Evolutionary conservation across 805 yeast species (phyloP).

Genomic region (Myxozyma nipponensis): DNA sequence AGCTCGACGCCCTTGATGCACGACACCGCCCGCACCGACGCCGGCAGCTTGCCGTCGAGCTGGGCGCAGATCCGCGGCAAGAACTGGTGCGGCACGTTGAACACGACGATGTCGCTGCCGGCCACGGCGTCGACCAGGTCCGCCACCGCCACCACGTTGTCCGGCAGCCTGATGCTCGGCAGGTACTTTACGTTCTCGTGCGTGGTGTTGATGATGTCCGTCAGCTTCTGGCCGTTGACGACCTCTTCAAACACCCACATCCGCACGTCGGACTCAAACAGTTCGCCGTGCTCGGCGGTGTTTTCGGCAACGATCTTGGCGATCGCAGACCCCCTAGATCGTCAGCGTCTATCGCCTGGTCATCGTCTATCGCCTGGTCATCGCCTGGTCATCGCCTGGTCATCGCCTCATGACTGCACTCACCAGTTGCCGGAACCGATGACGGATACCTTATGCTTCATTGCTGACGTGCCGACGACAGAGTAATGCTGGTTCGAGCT

Average conservation of each 20-base stretch:
- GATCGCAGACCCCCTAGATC: conserved; percentile 76
- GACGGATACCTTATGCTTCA: conserved; percentile 50
- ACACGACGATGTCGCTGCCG: conserved; percentile 81
- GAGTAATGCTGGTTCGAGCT: too few species aligned
- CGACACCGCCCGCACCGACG: conserved; percentile 79
- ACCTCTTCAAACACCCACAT: conserved; percentile 98
- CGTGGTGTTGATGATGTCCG: conserved; percentile 82
- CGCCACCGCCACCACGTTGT: conserved; percentile 85
- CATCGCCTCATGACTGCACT: conserved; percentile 5
- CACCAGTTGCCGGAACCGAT: conserved; percentile 95
- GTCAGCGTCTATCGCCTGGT: too few species aligned
- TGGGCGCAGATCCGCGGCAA: conserved; percentile 71
- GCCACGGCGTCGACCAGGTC: conserved; percentile 69
- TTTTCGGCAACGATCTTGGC: conserved; percentile 95
- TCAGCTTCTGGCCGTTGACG: conserved; percentile 62
- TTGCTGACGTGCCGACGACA: too few species aligned
- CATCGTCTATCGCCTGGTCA: too few species aligned
- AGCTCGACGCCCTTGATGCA: conserved; percentile 96
- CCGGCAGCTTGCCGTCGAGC: conserved; percentile 50
- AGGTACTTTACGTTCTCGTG: conserved; percentile 95
- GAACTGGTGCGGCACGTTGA: conserved; percentile 97
- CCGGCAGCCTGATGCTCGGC: conserved; percentile 83
- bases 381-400: too few species aligned
- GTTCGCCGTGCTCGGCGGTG: conserved; percentile 61
- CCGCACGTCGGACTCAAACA: conserved; percentile 70